phyloP scores from a whole-genome alignment of 2,329 filamentous ascomycete genomes.

The Ceratocystiopsis minuta region DNA sequence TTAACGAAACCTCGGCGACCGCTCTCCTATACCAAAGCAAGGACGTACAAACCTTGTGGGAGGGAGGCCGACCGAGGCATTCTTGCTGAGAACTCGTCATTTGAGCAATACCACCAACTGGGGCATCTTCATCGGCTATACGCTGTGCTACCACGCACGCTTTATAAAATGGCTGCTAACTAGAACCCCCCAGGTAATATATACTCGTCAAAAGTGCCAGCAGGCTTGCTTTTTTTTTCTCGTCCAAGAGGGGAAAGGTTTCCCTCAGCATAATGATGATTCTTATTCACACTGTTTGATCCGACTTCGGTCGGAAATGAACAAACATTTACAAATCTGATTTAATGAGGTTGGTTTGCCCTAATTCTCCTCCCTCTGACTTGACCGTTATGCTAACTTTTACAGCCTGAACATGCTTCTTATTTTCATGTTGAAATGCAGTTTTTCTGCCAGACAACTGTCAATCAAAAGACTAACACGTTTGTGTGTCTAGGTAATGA shows the following conservation, averaged over 20 bases:
- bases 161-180: not conserved
- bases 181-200: not conserved
- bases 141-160: not conserved
- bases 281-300: constrained; percentile 45
- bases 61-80: constrained; percentile 24
- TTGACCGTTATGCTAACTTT: constrained; percentile 4
- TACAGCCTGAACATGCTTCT: constrained; percentile 10
- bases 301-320: constrained; percentile 29
- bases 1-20: constrained; percentile 36
- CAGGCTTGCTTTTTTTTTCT: constrained; percentile 2
- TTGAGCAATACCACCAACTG: constrained; percentile 24
- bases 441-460: too few relatives aligned
- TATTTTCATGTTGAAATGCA: not conserved
- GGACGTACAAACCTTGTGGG: constrained; percentile 46
- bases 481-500: constrained; percentile 3
- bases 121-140: not conserved
- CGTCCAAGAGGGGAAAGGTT: too few relatives aligned
- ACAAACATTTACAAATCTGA: constrained; percentile 36
- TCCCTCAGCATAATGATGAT: constrained; percentile 26
- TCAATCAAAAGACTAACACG: constrained; percentile 1
- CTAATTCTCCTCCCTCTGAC: constrained; percentile 1
- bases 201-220: too few relatives aligned
- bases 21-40: constrained; percentile 30
- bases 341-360: constrained; percentile 23
- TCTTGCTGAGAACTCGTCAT: constrained; percentile 51